These are phyloP conservation scores for Cladobotryum protrusum DNA, from an alignment of 2,329 filamentous ascomycete species.

Conservation along the genomic window DNA sequence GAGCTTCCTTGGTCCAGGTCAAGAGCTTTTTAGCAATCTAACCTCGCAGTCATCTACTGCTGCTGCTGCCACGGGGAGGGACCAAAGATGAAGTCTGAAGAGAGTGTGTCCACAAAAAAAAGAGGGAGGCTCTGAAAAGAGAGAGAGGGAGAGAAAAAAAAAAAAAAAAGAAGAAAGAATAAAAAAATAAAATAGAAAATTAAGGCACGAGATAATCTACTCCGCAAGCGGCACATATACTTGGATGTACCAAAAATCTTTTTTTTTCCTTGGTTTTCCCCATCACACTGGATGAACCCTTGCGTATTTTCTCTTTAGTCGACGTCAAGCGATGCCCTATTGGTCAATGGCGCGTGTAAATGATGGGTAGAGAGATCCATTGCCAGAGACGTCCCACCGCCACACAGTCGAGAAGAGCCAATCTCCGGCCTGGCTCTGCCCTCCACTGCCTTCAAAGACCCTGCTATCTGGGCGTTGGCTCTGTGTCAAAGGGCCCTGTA, in stretches of 20 bases:
- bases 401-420: constrained; percentile 5
- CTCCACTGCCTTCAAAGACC: neutral
- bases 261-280: constrained; percentile 9
- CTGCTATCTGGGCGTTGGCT: neutral
- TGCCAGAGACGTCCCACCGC: constrained; percentile 11
- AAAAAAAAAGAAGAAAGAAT: constrained; percentile 5
- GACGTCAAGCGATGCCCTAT: constrained; percentile 2
- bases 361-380: neutral
- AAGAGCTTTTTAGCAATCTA: constrained; percentile 19
- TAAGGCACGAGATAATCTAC: neutral
- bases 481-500: too few species aligned
- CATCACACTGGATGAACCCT: constrained; percentile 1
- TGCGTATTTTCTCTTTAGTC: constrained; percentile 1
- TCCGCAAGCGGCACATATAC: constrained; percentile 1
- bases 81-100: neutral
- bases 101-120: neutral
- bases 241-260: constrained; percentile 9
- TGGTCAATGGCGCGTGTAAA: constrained; percentile 11
- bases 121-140: neutral
- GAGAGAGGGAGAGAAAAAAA: constrained; percentile 8
- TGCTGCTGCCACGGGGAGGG: constrained; percentile 1
- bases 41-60: constrained; percentile 30
- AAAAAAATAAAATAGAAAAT: constrained; percentile 5
- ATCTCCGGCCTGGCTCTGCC: neutral
- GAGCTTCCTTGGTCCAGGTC: constrained; percentile 29